A percentile compares a stretch with the other conserved stretches of the same genome.
phyloP scores from a whole-genome alignment of 768 basidiomycete species.

The Trametes villosa region DNA sequence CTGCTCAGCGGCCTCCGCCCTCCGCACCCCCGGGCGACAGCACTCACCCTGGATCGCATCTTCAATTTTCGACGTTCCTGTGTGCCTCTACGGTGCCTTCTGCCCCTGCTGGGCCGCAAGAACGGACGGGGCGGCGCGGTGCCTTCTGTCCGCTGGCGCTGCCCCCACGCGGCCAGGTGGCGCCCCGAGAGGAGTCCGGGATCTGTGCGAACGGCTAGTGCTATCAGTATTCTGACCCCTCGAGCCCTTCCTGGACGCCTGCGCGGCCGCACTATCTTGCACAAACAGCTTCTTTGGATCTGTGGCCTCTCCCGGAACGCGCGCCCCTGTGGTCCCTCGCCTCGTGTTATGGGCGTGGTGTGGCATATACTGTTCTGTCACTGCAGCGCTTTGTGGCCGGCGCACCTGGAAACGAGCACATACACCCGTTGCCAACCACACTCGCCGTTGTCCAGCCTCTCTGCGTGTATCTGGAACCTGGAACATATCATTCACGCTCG shows the following conservation, averaged over 20 bases:
- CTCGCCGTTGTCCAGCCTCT: background rate
- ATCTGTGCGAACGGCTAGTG: too few relatives aligned
- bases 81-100: too few relatives aligned
- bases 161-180: constrained; percentile 20
- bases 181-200: constrained; percentile 3
- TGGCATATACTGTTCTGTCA: background rate
- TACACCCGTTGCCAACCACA: background rate
- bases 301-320: background rate
- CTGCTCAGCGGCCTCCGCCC: constrained; percentile 2
- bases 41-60: constrained; percentile 6
- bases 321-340: background rate
- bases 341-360: constrained; percentile 4
- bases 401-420: constrained; percentile 1
- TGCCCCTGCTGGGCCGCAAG: too few relatives aligned
- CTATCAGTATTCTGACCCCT: background rate
- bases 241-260: background rate
- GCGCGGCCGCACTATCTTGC: background rate
- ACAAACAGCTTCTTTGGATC: background rate
- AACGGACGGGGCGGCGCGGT: background rate
- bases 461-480: background rate
- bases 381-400: constrained; percentile 6
- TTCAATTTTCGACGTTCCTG: background rate
- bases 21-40: constrained; percentile 5
- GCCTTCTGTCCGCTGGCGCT: constrained; percentile 3
- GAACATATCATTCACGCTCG: background rate